phyloP scores from a whole-genome alignment of 306 rosid species.

The Hylodesmum podocarpum region DNA sequence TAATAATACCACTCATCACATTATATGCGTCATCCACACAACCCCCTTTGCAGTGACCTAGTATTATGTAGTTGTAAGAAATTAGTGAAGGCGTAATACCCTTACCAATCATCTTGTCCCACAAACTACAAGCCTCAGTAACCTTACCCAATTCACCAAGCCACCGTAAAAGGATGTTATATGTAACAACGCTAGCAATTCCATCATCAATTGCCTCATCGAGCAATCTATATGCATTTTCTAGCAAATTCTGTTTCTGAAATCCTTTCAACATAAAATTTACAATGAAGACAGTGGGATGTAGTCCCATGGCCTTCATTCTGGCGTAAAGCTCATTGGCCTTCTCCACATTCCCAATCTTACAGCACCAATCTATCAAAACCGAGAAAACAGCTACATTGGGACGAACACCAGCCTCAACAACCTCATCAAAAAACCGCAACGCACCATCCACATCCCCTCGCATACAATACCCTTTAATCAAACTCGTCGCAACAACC shows the following conservation, averaged over 20 bases:
- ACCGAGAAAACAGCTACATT: conserved; percentile 47
- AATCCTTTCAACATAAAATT: too few relatives aligned
- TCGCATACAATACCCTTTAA: conserved; percentile 16
- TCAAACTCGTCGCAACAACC: conserved; percentile 55
- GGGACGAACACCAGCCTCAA: conserved; percentile 50
- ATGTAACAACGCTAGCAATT: conserved; percentile 36
- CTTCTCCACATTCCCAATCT: conserved; percentile 58
- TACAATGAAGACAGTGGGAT: neutral
- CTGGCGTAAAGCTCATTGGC: conserved; percentile 54
- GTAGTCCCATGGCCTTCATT: conserved; percentile 57
- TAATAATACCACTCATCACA: conserved; percentile 48
- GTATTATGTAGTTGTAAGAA: conserved; percentile 68
- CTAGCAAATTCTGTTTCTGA: too few relatives aligned
- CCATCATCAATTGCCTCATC: too few relatives aligned
- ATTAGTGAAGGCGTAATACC: conserved; percentile 53
- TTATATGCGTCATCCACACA: conserved; percentile 49
- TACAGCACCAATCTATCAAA: conserved; percentile 59
- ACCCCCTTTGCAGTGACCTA: conserved; percentile 62
- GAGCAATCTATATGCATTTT: too few relatives aligned
- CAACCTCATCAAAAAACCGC: conserved; percentile 45
- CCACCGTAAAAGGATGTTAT: conserved; percentile 50
- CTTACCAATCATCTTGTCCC: conserved; percentile 54
- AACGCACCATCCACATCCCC: neutral
- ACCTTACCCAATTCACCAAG: conserved; percentile 50
- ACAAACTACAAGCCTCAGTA: conserved; percentile 54